phyloP scores from a whole-genome alignment of 768 basidiomycete species.

The Lenzites betulinus region DNA sequence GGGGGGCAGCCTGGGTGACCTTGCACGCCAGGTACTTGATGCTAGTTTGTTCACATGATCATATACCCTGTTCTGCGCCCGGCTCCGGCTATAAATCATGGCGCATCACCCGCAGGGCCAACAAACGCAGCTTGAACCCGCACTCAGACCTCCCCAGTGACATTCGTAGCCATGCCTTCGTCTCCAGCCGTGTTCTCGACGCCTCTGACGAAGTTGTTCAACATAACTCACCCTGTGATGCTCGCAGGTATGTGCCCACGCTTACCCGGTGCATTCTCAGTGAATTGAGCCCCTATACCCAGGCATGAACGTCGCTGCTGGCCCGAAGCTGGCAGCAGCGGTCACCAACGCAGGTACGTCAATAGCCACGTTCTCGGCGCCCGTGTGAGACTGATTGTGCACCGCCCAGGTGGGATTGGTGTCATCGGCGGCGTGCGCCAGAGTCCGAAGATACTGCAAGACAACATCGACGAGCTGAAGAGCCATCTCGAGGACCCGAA shows the following conservation, averaged over 20 bases:
- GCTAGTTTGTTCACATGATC: slow-evolving; percentile 9
- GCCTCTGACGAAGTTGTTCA: slow-evolving; percentile 73
- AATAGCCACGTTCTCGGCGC: background rate
- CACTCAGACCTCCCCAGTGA: background rate
- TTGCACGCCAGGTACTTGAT: too few species aligned
- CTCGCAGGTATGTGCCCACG: slow-evolving; percentile 54
- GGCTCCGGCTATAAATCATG: slow-evolving; percentile 13
- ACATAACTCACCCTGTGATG: slow-evolving; percentile 82
- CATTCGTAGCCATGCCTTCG: slow-evolving; percentile 55
- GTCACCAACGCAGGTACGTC: slow-evolving; percentile 82
- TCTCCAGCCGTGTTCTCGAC: slow-evolving; percentile 67
- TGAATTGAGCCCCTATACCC: background rate
- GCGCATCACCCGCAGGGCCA: background rate
- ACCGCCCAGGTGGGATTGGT: slow-evolving; percentile 65
- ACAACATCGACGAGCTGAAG: slow-evolving; percentile 73
- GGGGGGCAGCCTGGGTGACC: too few species aligned
- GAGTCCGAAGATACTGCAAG: slow-evolving; percentile 68
- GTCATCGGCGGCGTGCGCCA: slow-evolving; percentile 85
- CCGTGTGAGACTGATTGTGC: background rate
- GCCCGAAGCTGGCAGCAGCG: slow-evolving; percentile 80
- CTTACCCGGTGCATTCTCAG: background rate
- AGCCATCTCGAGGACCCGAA: slow-evolving; percentile 70
- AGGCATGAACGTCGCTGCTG: slow-evolving; percentile 87
- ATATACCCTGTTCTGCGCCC: background rate
- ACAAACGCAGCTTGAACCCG: background rate